Evolutionary conservation across 805 yeast genomes (phyloP).

Genomic region (Kockiozyma suomiensis): DNA sequence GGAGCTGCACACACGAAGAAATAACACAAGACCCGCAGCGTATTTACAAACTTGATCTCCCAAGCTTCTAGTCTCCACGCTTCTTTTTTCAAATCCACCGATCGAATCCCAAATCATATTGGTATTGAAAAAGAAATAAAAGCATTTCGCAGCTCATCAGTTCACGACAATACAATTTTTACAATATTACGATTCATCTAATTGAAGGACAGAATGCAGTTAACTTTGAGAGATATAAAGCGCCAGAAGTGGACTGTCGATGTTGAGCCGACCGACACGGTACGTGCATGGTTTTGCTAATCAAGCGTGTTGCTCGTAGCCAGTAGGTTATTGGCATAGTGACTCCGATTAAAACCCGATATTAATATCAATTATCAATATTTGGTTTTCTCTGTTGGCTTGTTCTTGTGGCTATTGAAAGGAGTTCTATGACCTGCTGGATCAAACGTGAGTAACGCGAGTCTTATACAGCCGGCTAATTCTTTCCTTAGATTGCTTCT

Average conservation of each 20-base stretch:
- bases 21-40: background rate
- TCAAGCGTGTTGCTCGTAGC: too few species aligned
- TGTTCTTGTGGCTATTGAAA: too few species aligned
- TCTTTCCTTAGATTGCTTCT: slow-evolving; percentile 50
- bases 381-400: too few species aligned
- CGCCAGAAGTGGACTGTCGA: slow-evolving; percentile 84
- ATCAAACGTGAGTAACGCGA: background rate
- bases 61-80: slow-evolving; percentile 5
- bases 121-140: too few species aligned
- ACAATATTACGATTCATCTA: too few species aligned
- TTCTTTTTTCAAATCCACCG: slow-evolving; percentile 1
- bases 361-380: too few species aligned
- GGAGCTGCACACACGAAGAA: background rate
- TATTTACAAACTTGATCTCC: too few species aligned
- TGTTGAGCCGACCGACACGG: slow-evolving; percentile 68
- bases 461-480: background rate
- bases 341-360: too few species aligned
- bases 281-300: too few species aligned
- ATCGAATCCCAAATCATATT: background rate
- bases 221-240: slow-evolving; percentile 87
- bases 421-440: background rate
- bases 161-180: too few species aligned
- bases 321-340: too few species aligned
- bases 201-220: slow-evolving; percentile 55
- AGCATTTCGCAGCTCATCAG: too few species aligned